Evolutionary conservation across 2,329 filamentous ascomycete genomes (phyloP), one percentile per base, ranked within the genome.

Genomic region (Paecilomyces niveus): DNA sequence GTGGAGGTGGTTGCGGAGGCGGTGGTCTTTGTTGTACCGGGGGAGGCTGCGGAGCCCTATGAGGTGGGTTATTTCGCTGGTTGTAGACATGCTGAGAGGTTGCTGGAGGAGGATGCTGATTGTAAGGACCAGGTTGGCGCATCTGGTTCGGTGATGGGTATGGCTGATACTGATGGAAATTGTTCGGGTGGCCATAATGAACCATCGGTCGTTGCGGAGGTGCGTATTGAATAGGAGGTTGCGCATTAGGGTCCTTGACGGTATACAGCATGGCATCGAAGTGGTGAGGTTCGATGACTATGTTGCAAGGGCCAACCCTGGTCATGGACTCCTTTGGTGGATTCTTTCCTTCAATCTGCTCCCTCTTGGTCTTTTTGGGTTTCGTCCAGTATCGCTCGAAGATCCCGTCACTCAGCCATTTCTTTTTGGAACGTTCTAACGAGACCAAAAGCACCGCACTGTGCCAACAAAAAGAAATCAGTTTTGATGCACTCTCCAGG

Each of bases 221-320:
- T 13, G 72, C 67, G 62, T 75, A 74, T 61, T 76, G 72, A 51
- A 74, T 68, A 6, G 69, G 68, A 10, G 71, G 71, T 52, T 72
- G 73, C 31, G 71, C 67, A 57, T 73, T 73, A 51, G 76, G 74
- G 55, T 82, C 80, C 62, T 82, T 81, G 54, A 84, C 81, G 13
- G 79, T 78, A 66, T 81, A 85, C 24, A 85, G 73, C 63, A 80
- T 78, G 18, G 81, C 82, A 60, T 85, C 82, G 62, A 87, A 85
- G 7, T 83, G 81, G 70, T 87, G 84, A 54, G 85, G 85, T 61
- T 86, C 85, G 54, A 87, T 81, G 33, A 82, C 80, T 55, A 88
- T 77, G 58, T 82, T 80, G 64, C 83, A 85, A 59, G 79, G 76
- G 53, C 85, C 85, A 33, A 85, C 72, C 65, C 79, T 81, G 9